Evolutionary conservation across 139 green algal genomes (phyloP).

Genomic region (Pseudopediastrum boryanum): DNA sequence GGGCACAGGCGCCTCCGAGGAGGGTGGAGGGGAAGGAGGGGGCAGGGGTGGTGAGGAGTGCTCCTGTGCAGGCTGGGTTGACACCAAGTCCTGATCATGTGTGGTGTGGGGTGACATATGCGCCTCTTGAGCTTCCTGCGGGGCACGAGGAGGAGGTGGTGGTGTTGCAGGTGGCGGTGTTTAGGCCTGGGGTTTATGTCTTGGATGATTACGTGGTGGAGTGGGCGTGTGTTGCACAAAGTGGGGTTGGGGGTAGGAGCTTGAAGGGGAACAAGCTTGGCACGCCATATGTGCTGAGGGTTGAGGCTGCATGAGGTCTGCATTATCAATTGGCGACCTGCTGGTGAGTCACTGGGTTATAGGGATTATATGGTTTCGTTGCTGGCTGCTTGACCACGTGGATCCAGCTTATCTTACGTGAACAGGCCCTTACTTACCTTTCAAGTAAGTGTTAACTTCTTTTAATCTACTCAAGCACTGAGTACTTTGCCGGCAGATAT

Average conservation of each 20-base stretch:
- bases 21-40: background rate
- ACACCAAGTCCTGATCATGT: conserved; percentile 41
- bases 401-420: too few species aligned
- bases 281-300: conserved; percentile 25
- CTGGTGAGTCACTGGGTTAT: too few species aligned
- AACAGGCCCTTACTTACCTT: too few species aligned
- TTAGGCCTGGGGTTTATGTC: conserved; percentile 45
- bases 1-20: background rate
- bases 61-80: conserved; percentile 35
- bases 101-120: conserved; percentile 51
- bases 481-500: too few species aligned
- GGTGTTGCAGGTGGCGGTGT: conserved; percentile 48
- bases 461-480: too few species aligned
- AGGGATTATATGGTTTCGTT: too few species aligned
- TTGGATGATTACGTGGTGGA: conserved; percentile 33
- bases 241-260: background rate
- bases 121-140: conserved; percentile 29
- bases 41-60: background rate
- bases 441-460: too few species aligned
- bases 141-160: conserved; percentile 38
- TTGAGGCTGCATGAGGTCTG: conserved; percentile 13
- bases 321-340: too few species aligned
- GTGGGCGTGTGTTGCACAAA: background rate
- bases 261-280: conserved; percentile 31
- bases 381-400: too few species aligned